These are phyloP conservation scores for Globisporangium viniferum DNA, from an alignment of 352 stramenopile genomes.

Conservation along the genomic window DNA sequence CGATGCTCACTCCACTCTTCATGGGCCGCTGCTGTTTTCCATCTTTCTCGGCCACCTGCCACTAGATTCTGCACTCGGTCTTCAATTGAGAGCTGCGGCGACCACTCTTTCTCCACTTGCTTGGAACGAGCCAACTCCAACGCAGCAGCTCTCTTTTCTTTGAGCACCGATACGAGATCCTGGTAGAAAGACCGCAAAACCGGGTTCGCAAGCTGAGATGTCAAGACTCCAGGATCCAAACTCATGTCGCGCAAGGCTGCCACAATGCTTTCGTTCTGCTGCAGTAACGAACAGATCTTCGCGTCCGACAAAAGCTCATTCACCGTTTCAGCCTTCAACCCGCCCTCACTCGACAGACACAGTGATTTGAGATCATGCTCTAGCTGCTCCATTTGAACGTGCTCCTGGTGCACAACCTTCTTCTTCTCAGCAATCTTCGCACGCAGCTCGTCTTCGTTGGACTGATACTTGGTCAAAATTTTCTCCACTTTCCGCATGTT, in stretches of 20 bases:
- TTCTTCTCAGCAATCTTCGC: conserved; percentile 36
- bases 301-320: conserved; percentile 49
- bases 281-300: conserved; percentile 35
- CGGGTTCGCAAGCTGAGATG: conserved; percentile 40
- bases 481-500: conserved; percentile 33
- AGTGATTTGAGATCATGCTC: conserved; percentile 38
- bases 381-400: conserved; percentile 26
- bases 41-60: conserved; percentile 7
- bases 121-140: neutral
- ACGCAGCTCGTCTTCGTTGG: conserved; percentile 36
- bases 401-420: conserved; percentile 18
- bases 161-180: conserved; percentile 39
- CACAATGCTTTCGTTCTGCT: conserved; percentile 45
- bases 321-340: conserved; percentile 34
- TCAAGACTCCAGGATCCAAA: conserved; percentile 47
- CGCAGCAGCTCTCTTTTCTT: conserved; percentile 13
- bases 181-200: conserved; percentile 55
- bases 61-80: conserved; percentile 34
- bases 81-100: conserved; percentile 26
- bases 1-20: conserved; percentile 29
- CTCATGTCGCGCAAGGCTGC: conserved; percentile 64
- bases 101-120: neutral
- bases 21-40: conserved; percentile 17
- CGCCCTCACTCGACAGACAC: conserved; percentile 31
- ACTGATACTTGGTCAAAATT: conserved; percentile 38